phyloP scores from a whole-genome alignment of 1,284 basidiomycete species.

The Lignosus rhinocerotis region DNA sequence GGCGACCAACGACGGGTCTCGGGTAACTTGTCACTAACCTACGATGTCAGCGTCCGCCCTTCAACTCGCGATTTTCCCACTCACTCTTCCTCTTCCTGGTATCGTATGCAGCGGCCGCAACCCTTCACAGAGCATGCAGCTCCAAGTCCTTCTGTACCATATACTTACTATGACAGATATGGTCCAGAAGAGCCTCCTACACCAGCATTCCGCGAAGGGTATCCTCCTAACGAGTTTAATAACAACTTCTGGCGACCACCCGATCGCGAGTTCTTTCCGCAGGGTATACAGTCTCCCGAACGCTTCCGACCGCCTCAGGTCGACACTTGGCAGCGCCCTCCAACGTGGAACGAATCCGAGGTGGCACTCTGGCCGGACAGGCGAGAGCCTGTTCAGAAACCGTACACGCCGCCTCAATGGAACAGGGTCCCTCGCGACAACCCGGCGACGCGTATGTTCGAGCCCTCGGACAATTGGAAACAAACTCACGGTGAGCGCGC shows the following conservation, averaged over 20 bases:
- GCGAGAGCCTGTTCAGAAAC: slow-evolving; percentile 27
- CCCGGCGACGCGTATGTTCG: slow-evolving; percentile 60
- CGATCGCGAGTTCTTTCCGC: slow-evolving; percentile 41
- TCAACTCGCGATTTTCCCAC: slow-evolving; percentile 15
- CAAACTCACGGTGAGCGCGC: slow-evolving; percentile 43
- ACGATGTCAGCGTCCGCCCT: slow-evolving; percentile 20
- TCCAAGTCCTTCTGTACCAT: slow-evolving; percentile 44
- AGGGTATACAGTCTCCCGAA: slow-evolving; percentile 52
- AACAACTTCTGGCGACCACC: slow-evolving; percentile 35
- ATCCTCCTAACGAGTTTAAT: slow-evolving; percentile 37
- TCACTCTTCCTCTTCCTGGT: slow-evolving; percentile 18
- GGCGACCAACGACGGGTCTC: slow-evolving; percentile 14
- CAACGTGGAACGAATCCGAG: slow-evolving; percentile 23
- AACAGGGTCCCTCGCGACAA: slow-evolving; percentile 39
- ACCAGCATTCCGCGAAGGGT: slow-evolving; percentile 41
- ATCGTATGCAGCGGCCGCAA: slow-evolving; percentile 21
- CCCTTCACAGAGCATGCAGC: slow-evolving; percentile 26
- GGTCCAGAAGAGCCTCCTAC: slow-evolving; percentile 39
- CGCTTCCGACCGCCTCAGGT: slow-evolving; percentile 39
- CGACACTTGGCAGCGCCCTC: slow-evolving; percentile 36
- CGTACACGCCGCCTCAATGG: slow-evolving; percentile 27
- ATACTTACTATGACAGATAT: slow-evolving; percentile 51
- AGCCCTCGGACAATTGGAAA: slow-evolving; percentile 72
- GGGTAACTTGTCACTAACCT: slow-evolving; percentile 17
- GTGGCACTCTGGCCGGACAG: slow-evolving; percentile 32